phyloP scores from a whole-genome alignment of 1,284 basidiomycete genomes.

The Ustilago lituana region DNA sequence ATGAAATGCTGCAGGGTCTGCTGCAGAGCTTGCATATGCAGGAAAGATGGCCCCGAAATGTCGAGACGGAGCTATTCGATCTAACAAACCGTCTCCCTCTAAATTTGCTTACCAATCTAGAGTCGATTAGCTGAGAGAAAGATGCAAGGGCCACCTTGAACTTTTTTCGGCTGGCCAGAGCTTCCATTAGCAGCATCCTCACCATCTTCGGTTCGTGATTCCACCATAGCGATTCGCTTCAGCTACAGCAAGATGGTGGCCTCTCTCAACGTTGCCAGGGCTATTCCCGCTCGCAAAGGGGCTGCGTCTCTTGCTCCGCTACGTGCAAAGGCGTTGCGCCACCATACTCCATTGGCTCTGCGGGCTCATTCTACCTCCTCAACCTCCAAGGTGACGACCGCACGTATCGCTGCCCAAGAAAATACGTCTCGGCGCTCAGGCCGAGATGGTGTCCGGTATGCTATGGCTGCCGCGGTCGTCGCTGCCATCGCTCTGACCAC shows the following conservation, averaged over 20 bases:
- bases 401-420: constrained; percentile 1
- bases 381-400: not conserved
- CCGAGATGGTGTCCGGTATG: constrained; percentile 9
- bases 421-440: not conserved
- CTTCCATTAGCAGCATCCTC: no score
- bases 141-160: constrained; percentile 24
- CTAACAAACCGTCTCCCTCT: no score
- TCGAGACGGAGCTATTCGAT: not conserved
- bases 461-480: constrained; percentile 13
- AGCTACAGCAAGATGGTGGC: constrained; percentile 10
- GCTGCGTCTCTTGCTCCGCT: constrained; percentile 1
- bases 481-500: constrained; percentile 26
- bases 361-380: constrained; percentile 27
- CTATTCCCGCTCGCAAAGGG: constrained; percentile 9
- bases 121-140: constrained; percentile 30
- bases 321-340: constrained; percentile 3
- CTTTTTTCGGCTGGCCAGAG: not conserved
- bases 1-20: constrained; percentile 32
- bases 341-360: constrained; percentile 5
- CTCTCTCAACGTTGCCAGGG: constrained; percentile 12
- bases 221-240: not conserved
- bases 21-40: constrained; percentile 28
- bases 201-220: not conserved
- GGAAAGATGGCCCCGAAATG: no score
- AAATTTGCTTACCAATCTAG: constrained; percentile 27